Conservation (phyloP, 495 filamentous ascomycete species). For the Bathelium albidoporum region DNA sequence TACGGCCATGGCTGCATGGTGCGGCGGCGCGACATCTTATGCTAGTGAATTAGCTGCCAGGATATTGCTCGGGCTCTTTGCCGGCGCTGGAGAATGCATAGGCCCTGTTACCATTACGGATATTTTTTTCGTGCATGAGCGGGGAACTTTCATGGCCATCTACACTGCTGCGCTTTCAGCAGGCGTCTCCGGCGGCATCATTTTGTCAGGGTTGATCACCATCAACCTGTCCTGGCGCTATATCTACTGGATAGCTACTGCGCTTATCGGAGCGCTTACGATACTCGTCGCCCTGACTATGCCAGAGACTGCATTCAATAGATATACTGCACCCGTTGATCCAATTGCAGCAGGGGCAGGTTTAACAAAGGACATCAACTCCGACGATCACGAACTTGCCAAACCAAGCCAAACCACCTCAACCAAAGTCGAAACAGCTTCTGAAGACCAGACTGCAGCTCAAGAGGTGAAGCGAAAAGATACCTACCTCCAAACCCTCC, state of each 20-base stretch:
- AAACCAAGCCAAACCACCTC: not conserved
- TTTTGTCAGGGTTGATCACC: constrained; percentile 43
- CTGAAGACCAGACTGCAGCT: not conserved
- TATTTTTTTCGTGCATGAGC: constrained; percentile 49
- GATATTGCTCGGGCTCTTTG: constrained; percentile 41
- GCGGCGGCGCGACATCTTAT: constrained; percentile 36
- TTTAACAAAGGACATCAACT: not conserved
- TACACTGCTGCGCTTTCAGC: constrained; percentile 41
- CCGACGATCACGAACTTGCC: not conserved
- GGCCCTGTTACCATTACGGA: constrained; percentile 46
- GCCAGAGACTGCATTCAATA: constrained; percentile 41
- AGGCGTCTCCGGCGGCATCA: constrained; percentile 38
- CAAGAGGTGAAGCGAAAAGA: constrained; percentile 14
- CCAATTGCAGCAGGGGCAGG: not conserved
- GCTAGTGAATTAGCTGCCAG: constrained; percentile 35
- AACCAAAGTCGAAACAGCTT: not conserved
- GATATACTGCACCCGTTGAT: constrained; percentile 9
- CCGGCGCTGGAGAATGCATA: constrained; percentile 45
- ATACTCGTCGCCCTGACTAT: constrained; percentile 42
- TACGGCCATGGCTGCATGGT: constrained; percentile 36
- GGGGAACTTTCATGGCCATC: constrained; percentile 39
- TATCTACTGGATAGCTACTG: constrained; percentile 42
- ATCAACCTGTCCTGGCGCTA: constrained; percentile 39
- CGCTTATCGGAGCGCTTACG: constrained; percentile 35
- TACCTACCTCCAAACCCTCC: constrained; percentile 21